A percentile compares a stretch with the other conserved stretches of the same genome.
phyloP scores from a whole-genome alignment of 2,329 filamentous ascomycete species.

The Alternaria angustiovoidea region DNA sequence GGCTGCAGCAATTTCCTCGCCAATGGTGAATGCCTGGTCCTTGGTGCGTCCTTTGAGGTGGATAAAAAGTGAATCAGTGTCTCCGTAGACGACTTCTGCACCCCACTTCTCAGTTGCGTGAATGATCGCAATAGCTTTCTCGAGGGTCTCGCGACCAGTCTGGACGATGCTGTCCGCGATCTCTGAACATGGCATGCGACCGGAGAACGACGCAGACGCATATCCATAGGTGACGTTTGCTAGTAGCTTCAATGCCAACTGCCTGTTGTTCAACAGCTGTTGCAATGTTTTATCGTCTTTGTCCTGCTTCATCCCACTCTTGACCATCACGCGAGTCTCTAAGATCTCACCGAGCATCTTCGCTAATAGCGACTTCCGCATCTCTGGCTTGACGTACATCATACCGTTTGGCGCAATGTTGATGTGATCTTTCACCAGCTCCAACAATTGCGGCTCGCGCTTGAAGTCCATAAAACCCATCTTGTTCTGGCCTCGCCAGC shows the following conservation, averaged over 20 bases:
- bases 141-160: conserved; percentile 90
- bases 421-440: conserved; percentile 81
- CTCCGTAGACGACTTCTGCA: conserved; percentile 96
- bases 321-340: conserved; percentile 97
- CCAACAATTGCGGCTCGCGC: conserved; percentile 76
- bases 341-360: conserved; percentile 98
- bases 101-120: conserved; percentile 88
- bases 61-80: conserved; percentile 95
- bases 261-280: conserved; percentile 88
- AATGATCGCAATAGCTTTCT: conserved; percentile 91
- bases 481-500: conserved; percentile 91
- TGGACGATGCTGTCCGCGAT: conserved; percentile 99
- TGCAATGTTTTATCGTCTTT: conserved; percentile 88
- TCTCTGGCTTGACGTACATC: conserved; percentile 87
- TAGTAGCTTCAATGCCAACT: conserved; percentile 91
- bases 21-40: conserved; percentile 90
- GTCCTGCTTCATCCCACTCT: conserved; percentile 93
- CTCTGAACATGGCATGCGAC: conserved; percentile 96
- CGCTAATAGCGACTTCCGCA: conserved; percentile 88
- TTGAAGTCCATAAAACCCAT: conserved; percentile 93
- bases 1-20: conserved; percentile 86
- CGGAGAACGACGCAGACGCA: conserved; percentile 94
- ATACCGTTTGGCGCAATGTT: conserved; percentile 96
- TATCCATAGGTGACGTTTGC: conserved; percentile 99
- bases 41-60: conserved; percentile 86